Base-by-base conservation (phyloP, 305 asterid species). In the Rubia peregrina region DNA sequence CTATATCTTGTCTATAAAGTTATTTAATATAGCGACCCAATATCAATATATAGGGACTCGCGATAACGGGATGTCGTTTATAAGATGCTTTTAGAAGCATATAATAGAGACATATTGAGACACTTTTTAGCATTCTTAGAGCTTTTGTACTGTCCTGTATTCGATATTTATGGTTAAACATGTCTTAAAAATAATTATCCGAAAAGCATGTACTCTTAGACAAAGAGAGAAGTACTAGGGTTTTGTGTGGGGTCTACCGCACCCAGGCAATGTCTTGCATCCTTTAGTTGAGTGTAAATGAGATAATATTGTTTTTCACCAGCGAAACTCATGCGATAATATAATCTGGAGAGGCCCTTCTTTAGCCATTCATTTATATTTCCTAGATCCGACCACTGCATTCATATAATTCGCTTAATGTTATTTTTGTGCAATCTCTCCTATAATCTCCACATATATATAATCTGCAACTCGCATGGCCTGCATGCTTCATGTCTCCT, bases 401-500 rank as follows among this genome's bases (percentile, higher is more conserved):
- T 51, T 51, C 59, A 9, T 8, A 33, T 1, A 3, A 33, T 17
- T 4, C 6, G 59, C 59, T 17, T 5, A 51, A 51, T 51, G 1
- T 7, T 17, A 11, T 42, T 7, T 42, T 7, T 6, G 46, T 1
- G 9, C 46, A 5, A 41, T 41, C 44, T 41, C 6, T 8, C 44
- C 44, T 3, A 71, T 84, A 46, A 30, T 79, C 76, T 79, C 30
- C 30, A 26, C 30, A 26, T 2, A 26, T 26, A 26, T 26, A 26
- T 26, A 33, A 33, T 33, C 79, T 74, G 76, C 74, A 68, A 67
- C 60, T 75, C 60, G 78, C 75, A 66, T 76, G 75, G 75, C 78
- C 59, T 51, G 59, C 59, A 51, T 51, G 59, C 59, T 51, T 21
- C 10, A 80, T 82, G 83, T 78, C 76, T 71, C 89, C 79, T 67